Base-by-base conservation (phyloP, 2,329 filamentous ascomycete species). In the Huntiella decipiens region DNA sequence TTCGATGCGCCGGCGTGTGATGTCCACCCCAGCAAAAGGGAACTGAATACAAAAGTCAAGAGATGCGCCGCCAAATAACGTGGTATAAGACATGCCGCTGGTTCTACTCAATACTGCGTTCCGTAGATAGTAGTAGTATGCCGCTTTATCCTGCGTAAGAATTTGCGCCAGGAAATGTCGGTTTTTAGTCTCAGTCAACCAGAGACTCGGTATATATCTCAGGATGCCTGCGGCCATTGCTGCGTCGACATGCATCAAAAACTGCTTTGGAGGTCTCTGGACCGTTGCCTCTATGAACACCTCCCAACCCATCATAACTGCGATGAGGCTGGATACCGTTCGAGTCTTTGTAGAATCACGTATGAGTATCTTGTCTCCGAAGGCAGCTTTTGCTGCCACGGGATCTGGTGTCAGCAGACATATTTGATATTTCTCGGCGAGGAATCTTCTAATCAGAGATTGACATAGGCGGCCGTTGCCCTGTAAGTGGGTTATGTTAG, bases 121-220 rank as follows among this genome's bases (percentile, higher is more conserved):
- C n/a, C 39, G n/a, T 11, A 46, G 10, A 11, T 46, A 46, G n/a
- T 31, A 28, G 28, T 46, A 41, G 15, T 46, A 46, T 10, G 38
- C 45, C 31, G 15, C 38, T 7, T 39, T 16, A 17, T 42, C 33
- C 8, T 43, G 38, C 10, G 37, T 32, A 34, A 46, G 4, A 16
- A 46, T 36, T 8, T 42, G 37, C 4, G 7, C n/a, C 16, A 28
- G n/a, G 15, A 36, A 8, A 10, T 13, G 17, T 2, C 33, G 38
- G 12, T 32, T 41, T 8, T 35, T 22, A 16, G 36, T 16, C n/a
- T 46, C 38, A 6, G 37, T 12, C 38, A 37, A 12, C 19, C 36
- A 42, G 4, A 46, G 15, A 3, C 31, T 15, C 2, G 45, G 38
- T 7, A 41, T 37, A 19, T 46, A 46, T 19, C 38, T 31, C 4